phyloP scores from a whole-genome alignment of 2,329 filamentous ascomycete species.

The Atkinsonella hypoxylon region DNA sequence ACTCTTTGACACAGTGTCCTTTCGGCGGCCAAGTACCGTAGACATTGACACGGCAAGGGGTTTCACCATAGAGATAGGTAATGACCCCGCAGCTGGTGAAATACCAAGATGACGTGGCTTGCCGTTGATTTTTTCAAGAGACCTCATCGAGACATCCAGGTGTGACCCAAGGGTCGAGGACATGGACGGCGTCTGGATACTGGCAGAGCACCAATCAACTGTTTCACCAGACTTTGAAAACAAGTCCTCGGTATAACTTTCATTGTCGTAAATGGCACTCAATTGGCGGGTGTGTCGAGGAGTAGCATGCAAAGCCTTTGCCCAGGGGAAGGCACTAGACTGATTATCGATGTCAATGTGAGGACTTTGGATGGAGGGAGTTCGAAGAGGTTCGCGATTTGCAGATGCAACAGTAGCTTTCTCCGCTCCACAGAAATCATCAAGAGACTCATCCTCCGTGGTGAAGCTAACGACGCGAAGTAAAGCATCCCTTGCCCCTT shows the following conservation, averaged over 20 bases:
- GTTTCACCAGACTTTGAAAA: constrained; percentile 67
- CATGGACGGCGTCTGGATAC: constrained; percentile 66
- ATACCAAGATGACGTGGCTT: constrained; percentile 29
- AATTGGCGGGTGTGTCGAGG: constrained; percentile 65
- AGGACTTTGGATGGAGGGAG: constrained; percentile 85
- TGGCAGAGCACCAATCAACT: constrained; percentile 67
- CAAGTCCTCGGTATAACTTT: constrained; percentile 72
- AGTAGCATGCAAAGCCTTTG: constrained; percentile 72
- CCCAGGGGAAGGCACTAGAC: constrained; percentile 79
- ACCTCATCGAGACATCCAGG: constrained; percentile 70
- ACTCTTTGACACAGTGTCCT: constrained; percentile 83
- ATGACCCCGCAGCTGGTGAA: constrained; percentile 52
- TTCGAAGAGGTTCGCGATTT: constrained; percentile 90
- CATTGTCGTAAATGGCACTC: constrained; percentile 72
- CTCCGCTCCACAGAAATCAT: constrained; percentile 85
- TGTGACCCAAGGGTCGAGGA: constrained; percentile 77
- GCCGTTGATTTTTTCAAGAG: constrained; percentile 45
- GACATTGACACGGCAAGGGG: constrained; percentile 62
- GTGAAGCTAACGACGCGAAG: constrained; percentile 80
- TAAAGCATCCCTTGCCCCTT: constrained; percentile 66
- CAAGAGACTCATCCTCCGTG: constrained; percentile 77
- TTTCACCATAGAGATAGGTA: constrained; percentile 71
- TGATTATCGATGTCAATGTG: constrained; percentile 59
- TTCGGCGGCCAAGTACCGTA: constrained; percentile 66
- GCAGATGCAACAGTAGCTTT: constrained; percentile 67